phyloP scores from a whole-genome alignment of 2,329 filamentous ascomycete species.

The Plectosphaerella plurivora region DNA sequence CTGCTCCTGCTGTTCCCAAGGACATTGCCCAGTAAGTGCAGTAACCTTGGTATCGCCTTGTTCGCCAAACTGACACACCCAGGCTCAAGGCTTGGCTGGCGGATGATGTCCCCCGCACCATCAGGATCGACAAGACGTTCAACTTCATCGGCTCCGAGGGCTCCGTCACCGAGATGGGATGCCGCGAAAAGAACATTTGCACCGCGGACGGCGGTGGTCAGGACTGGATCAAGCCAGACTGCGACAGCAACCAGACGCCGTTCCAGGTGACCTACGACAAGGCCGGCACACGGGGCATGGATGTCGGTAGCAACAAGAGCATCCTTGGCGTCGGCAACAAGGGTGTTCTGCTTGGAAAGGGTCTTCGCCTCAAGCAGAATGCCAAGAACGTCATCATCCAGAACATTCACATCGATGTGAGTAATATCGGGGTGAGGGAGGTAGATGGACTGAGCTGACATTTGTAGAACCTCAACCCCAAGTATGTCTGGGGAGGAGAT shows the following conservation, averaged over 20 bases:
- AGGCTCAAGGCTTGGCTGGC: conserved; percentile 20
- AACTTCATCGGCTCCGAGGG: conserved; percentile 18
- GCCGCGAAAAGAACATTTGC: conserved; percentile 13
- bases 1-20: neutral
- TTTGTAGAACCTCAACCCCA: conserved; percentile 35
- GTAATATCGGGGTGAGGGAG: too few relatives aligned
- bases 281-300: conserved; percentile 23
- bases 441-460: neutral
- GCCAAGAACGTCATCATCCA: conserved; percentile 37
- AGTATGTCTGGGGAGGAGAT: conserved; percentile 31
- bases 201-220: conserved; percentile 11
- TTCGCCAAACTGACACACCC: conserved; percentile 1
- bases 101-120: conserved; percentile 24
- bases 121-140: conserved; percentile 25
- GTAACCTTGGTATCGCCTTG: too few relatives aligned
- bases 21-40: conserved; percentile 6
- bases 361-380: conserved; percentile 26
- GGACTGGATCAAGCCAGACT: conserved; percentile 21
- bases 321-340: conserved; percentile 31
- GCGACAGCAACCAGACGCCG: conserved; percentile 10
- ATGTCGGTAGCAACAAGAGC: conserved; percentile 33
- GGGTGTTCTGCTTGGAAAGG: conserved; percentile 35
- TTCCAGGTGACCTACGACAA: conserved; percentile 23
- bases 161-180: conserved; percentile 15
- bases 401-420: conserved; percentile 20